phyloP scores from a whole-genome alignment of 371 early-diverging fungal genomes.

The Mucor piriformis region DNA sequence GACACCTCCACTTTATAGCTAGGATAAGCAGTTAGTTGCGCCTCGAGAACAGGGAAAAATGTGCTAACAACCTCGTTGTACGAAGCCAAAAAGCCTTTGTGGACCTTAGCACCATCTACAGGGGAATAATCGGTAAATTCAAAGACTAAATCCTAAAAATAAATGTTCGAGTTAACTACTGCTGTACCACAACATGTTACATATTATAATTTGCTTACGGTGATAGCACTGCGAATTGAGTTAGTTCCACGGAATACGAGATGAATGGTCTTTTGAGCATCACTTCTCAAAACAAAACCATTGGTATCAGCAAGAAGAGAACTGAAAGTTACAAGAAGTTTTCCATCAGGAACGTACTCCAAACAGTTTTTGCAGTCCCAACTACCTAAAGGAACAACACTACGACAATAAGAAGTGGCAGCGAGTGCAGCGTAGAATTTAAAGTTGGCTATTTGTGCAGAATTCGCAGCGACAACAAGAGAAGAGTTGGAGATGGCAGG shows the following conservation, averaged over 20 bases:
- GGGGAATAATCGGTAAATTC: slow-evolving; percentile 17
- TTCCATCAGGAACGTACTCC: slow-evolving; percentile 26
- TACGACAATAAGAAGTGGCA: slow-evolving; percentile 26
- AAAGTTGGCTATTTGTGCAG: slow-evolving; percentile 14
- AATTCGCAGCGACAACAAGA: slow-evolving; percentile 9
- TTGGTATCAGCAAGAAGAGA: no score
- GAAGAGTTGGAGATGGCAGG: no score
- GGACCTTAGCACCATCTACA: slow-evolving; percentile 29
- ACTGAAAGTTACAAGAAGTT: no score
- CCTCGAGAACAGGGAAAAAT: slow-evolving; percentile 16
- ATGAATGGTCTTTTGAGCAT: no score
- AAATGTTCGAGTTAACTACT: neutral
- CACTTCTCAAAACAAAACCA: no score
- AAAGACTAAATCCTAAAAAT: slow-evolving; percentile 17
- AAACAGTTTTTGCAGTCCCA: slow-evolving; percentile 28
- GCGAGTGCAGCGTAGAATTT: slow-evolving; percentile 24
- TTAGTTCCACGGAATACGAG: no score
- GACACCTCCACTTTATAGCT: slow-evolving; percentile 23
- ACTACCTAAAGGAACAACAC: slow-evolving; percentile 14
- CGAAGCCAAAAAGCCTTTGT: slow-evolving; percentile 23
- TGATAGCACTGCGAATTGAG: slow-evolving; percentile 26
- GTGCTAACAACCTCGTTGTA: slow-evolving; percentile 6
- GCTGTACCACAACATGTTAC: no score
- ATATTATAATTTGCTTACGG: slow-evolving; percentile 3
- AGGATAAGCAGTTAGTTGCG: slow-evolving; percentile 22